Percentiles rank a stretch among this genome's conserved stretches.
Conservation (phyloP, 2,329 filamentous ascomycete species). For the Neoarthrinium moseri region DNA sequence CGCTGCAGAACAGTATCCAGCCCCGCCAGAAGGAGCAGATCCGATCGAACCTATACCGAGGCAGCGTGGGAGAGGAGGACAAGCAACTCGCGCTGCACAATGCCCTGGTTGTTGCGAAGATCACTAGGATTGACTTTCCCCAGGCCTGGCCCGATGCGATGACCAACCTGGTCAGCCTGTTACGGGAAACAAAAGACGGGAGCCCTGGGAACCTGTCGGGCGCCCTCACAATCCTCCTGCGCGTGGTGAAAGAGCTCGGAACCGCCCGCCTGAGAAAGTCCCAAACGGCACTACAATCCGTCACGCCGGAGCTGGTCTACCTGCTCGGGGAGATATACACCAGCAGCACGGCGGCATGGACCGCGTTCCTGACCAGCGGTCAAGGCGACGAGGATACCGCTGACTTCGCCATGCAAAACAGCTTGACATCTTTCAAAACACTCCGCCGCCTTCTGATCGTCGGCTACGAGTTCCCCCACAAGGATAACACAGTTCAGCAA, state of each 20-base stretch:
- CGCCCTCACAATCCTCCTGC: slow-evolving; percentile 73
- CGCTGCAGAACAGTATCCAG: slow-evolving; percentile 62
- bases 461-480: slow-evolving; percentile 82
- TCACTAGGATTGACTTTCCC: slow-evolving; percentile 87
- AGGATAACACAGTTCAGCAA: slow-evolving; percentile 70
- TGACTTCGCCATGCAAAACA: slow-evolving; percentile 70
- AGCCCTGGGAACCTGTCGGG: slow-evolving; percentile 69
- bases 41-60: slow-evolving; percentile 70
- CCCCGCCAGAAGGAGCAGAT: slow-evolving; percentile 76
- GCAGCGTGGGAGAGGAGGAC: slow-evolving; percentile 75
- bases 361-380: slow-evolving; percentile 55
- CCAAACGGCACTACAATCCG: slow-evolving; percentile 72
- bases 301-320: slow-evolving; percentile 81
- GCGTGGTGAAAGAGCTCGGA: slow-evolving; percentile 87
- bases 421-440: slow-evolving; percentile 74
- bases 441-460: slow-evolving; percentile 75
- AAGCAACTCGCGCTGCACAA: slow-evolving; percentile 80
- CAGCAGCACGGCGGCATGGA: slow-evolving; percentile 70
- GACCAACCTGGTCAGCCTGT: slow-evolving; percentile 58
- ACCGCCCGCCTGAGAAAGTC: slow-evolving; percentile 75
- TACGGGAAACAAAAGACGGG: slow-evolving; percentile 57
- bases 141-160: slow-evolving; percentile 74
- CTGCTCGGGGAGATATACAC: slow-evolving; percentile 77
- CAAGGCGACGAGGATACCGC: slow-evolving; percentile 58
- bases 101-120: slow-evolving; percentile 82